phyloP scores from a whole-genome alignment of 2,329 filamentous ascomycete genomes.

The Paraphoma sp. region DNA sequence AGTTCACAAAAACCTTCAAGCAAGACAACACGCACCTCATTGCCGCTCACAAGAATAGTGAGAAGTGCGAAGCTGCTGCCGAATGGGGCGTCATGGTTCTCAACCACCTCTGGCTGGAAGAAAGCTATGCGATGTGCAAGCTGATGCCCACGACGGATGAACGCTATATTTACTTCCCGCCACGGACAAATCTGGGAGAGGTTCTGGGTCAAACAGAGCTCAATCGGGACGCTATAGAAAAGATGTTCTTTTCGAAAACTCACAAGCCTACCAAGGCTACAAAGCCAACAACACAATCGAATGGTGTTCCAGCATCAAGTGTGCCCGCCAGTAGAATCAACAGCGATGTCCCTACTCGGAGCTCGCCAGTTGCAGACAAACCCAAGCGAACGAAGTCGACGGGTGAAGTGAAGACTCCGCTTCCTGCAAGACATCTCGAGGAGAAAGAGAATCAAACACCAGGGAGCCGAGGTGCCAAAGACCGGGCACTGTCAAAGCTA shows the following conservation, averaged over 20 bases:
- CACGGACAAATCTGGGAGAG: slow-evolving; percentile 88
- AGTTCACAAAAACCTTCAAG: slow-evolving; percentile 94
- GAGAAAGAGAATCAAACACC: slow-evolving; percentile 88
- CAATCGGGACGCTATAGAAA: slow-evolving; percentile 75
- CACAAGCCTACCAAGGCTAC: slow-evolving; percentile 30
- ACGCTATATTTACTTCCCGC: slow-evolving; percentile 86
- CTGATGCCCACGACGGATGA: slow-evolving; percentile 73
- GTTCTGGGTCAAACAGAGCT: slow-evolving; percentile 89
- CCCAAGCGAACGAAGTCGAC: slow-evolving; percentile 32
- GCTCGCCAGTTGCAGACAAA: slow-evolving; percentile 33
- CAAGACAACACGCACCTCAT: slow-evolving; percentile 95
- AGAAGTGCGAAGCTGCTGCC: slow-evolving; percentile 89
- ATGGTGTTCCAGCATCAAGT: slow-evolving; percentile 27
- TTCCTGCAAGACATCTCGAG: slow-evolving; percentile 41
- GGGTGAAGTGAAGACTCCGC: slow-evolving; percentile 58
- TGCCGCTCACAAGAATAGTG: slow-evolving; percentile 85
- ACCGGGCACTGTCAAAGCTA: slow-evolving; percentile 77
- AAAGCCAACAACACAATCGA: slow-evolving; percentile 24
- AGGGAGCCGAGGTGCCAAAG: slow-evolving; percentile 85
- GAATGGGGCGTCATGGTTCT: slow-evolving; percentile 92
- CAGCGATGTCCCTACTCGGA: slow-evolving; percentile 29
- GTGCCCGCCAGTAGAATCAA: slow-evolving; percentile 14
- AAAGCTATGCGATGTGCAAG: slow-evolving; percentile 91
- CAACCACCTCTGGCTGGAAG: slow-evolving; percentile 97
- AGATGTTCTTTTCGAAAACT: slow-evolving; percentile 62